Percentiles rank a stretch among this genome's conserved stretches.
phyloP scores from a whole-genome alignment of 2,329 filamentous ascomycete genomes.

The Drechslera avenae region DNA sequence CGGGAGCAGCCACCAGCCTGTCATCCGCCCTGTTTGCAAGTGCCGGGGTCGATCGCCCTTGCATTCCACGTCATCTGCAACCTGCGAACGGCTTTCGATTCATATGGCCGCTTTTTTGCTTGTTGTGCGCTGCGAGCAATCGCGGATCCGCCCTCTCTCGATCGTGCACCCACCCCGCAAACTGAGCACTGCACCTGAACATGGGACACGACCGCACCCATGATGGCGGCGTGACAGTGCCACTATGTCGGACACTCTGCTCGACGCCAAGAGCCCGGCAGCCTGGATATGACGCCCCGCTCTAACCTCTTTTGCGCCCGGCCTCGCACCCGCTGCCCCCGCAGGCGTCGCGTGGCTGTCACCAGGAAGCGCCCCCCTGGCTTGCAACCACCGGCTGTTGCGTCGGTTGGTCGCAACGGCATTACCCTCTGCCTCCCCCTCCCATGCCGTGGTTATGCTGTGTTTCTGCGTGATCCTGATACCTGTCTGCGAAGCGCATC shows the following conservation, averaged over 20 bases:
- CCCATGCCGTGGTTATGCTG: constrained; percentile 7
- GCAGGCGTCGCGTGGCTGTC: constrained; percentile 41
- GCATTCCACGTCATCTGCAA: constrained; percentile 3
- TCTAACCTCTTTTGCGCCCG: constrained; percentile 29
- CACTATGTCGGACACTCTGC: constrained; percentile 44
- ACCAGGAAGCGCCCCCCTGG: constrained; percentile 17
- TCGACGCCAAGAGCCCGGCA: constrained; percentile 34
- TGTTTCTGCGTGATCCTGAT: no score
- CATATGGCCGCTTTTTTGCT: neutral
- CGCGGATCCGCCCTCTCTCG: constrained; percentile 1
- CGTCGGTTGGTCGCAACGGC: constrained; percentile 22
- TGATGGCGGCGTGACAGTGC: constrained; percentile 43
- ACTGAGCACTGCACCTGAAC: constrained; percentile 27
- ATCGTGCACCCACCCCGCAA: constrained; percentile 23
- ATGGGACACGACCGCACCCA: constrained; percentile 37
- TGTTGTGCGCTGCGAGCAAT: neutral
- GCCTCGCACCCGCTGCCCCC: constrained; percentile 30
- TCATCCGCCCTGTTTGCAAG: constrained; percentile 6
- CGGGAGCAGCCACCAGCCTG: constrained; percentile 18
- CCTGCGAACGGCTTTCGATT: constrained; percentile 2
- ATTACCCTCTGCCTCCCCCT: constrained; percentile 8
- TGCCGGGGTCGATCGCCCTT: constrained; percentile 10
- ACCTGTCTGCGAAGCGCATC: neutral
- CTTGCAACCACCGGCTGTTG: constrained; percentile 34
- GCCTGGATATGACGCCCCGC: constrained; percentile 37